phyloP scores from a whole-genome alignment of 306 rosid species.

The Cicer judaicum region DNA sequence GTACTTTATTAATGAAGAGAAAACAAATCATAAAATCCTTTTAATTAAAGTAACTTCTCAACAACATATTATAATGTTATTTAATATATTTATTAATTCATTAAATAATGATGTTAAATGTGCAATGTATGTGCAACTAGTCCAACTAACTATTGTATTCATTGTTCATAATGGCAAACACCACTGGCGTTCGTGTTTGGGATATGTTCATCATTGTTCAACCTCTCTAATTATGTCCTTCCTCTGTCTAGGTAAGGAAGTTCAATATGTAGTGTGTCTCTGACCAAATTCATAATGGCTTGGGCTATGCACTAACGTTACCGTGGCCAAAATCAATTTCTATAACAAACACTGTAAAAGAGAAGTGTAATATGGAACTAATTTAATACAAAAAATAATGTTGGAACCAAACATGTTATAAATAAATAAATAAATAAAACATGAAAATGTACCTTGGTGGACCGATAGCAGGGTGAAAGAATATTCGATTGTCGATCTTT shows the following conservation, averaged over 20 bases:
- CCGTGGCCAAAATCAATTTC: not conserved
- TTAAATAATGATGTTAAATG: not conserved
- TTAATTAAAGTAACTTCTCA: too few relatives aligned
- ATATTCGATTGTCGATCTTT: conserved; percentile 28
- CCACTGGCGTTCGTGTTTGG: not conserved
- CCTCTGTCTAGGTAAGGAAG: not conserved
- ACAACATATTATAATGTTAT: not conserved
- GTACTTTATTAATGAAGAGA: too few relatives aligned
- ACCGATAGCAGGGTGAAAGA: conserved; percentile 36
- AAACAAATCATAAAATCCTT: too few relatives aligned
- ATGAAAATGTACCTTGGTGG: conserved; percentile 31
- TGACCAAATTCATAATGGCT: not conserved
- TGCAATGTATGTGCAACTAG: not conserved
- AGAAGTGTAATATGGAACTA: not conserved
- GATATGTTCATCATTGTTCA: conserved; percentile 26
- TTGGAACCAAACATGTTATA: not conserved
- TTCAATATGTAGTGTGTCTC: not conserved
- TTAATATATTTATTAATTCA: not conserved
- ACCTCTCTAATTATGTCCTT: conserved; percentile 1
- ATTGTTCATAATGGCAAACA: conserved; percentile 10
- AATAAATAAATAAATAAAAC: not conserved
- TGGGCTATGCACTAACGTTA: not conserved
- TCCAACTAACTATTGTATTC: conserved; percentile 19
- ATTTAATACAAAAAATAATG: not conserved
- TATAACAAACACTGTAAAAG: not conserved